Base-by-base conservation (phyloP, 306 rosid genomes). In the Boehmeria nivea region DNA sequence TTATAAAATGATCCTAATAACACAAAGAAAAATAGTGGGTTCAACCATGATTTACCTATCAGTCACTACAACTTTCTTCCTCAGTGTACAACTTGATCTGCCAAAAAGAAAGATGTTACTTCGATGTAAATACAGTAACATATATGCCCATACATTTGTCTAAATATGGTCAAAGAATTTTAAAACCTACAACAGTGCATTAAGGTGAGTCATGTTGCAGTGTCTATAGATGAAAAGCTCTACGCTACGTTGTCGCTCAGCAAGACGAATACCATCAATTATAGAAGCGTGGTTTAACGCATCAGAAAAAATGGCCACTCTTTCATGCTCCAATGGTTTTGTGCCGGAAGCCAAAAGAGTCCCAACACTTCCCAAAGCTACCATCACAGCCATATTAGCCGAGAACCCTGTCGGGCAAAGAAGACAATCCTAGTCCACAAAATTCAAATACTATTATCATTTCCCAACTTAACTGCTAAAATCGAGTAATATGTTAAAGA, bases 351-450 rank as follows among this genome's bases (percentile, higher is more conserved):
- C 79, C 70, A 87, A 66, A 72, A 87, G 94, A 42, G 93, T 64
- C 66, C 85, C 81, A 48, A 91, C 62, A 54, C 81, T 84, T 75
- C 96, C 98, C 45, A 91, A 56, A 20, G 91, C 81, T 23, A 84
- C 89, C 94, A 91, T 84, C 79, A 84, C 9, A 9, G 98, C 96
- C 98, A 84, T 87, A 82, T 91, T 91, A 72, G 98, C 98, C 38
- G 98, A 81, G 84, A 87, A 91, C 56, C 98, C 98, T 61, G 98
- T 84, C 61, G 98, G 96, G 79, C 96, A 87, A 76, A 91, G 98
- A 70, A 91, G 96, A 76, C 98, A 91, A 78, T 91, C 98, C 98
- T 91, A 80, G 81, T 51, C 76, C 69, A 85, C 66, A 65, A 75
- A 70, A 64, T 69, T 68, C 53, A 83, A 78, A 69, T 63, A 64